Percentiles rank a stretch among this genome's conserved stretches.
These are phyloP conservation scores for Monilinia laxa DNA, from an alignment of 2,329 filamentous ascomycete genomes.

Conservation along the genomic window DNA sequence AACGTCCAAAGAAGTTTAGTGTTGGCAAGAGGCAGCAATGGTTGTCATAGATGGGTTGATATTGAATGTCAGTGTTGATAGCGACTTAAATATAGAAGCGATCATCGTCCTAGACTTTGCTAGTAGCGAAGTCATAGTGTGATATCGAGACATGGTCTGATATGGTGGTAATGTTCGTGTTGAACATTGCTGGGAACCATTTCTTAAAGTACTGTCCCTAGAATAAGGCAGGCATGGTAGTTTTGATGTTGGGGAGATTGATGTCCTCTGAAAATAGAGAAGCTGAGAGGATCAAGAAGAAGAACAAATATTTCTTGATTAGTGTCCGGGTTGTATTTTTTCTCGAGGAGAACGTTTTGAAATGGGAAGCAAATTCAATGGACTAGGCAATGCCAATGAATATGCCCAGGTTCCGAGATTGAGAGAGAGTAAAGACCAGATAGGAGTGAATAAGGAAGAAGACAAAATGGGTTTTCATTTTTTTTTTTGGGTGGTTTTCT, in stretches of 20 bases:
- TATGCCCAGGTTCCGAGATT: not conserved
- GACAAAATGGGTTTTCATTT: not conserved
- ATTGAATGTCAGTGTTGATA: not conserved
- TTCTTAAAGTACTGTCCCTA: not conserved
- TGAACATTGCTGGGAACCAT: not conserved
- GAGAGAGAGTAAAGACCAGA: not conserved
- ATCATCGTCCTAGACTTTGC: not conserved
- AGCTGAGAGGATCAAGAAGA: not conserved
- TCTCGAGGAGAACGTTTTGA: not conserved
- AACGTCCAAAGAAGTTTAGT: not conserved
- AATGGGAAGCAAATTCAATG: not conserved
- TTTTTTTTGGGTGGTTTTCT: conserved; percentile 6
- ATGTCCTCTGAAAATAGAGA: not conserved
- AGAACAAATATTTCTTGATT: not conserved
- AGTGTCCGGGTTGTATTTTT: not conserved
- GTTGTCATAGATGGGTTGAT: not conserved
- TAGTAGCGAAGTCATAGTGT: not conserved
- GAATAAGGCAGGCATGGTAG: not conserved
- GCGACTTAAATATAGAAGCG: not conserved
- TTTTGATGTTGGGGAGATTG: not conserved
- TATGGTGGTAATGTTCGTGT: not conserved
- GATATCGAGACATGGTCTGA: not conserved
- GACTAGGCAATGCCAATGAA: not conserved
- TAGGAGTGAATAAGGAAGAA: not conserved
- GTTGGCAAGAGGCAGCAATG: not conserved